Evolutionary conservation across 805 yeast species (phyloP).

Genomic region (Saturnispora diversa): DNA sequence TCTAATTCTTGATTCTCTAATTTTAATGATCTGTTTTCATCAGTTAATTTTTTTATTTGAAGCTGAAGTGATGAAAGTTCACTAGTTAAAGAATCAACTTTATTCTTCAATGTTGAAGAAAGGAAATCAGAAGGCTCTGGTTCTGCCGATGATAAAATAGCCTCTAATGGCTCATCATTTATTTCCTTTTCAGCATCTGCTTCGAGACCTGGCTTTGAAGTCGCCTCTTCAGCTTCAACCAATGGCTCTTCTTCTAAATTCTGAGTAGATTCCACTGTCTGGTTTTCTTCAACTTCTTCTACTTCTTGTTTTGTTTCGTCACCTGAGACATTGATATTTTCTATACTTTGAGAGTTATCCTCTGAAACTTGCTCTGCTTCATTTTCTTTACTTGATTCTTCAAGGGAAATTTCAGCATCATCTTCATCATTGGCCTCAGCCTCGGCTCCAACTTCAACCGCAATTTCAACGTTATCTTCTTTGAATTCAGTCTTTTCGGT

Average conservation of each 20-base stretch:
- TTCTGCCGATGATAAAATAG: slow-evolving; percentile 11
- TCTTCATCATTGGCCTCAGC: no score
- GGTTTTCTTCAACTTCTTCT: no score
- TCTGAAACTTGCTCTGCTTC: no score
- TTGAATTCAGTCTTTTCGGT: no score
- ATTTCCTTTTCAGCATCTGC: neutral
- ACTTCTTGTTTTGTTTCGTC: neutral
- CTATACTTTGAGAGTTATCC: neutral
- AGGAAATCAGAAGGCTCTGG: slow-evolving; percentile 21
- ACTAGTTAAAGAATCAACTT: slow-evolving; percentile 28
- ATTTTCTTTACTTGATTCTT: no score
- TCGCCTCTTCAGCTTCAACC: neutral
- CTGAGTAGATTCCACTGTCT: slow-evolving; percentile 5
- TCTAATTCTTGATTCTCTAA: slow-evolving; percentile 28
- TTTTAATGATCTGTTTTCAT: slow-evolving; percentile 24
- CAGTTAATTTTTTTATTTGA: slow-evolving; percentile 13
- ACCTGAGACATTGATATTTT: neutral
- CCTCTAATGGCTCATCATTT: neutral
- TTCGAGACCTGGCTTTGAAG: neutral
- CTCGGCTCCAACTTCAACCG: no score
- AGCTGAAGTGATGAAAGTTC: slow-evolving; percentile 21
- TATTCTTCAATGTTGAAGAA: slow-evolving; percentile 26
- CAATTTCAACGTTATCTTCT: no score
- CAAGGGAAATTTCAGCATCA: no score
- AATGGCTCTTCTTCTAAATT: neutral